Evolutionary conservation across 1,284 basidiomycete genomes (phyloP), one percentile per base, ranked within the genome.

Genomic region (Ustilago hordei): DNA sequence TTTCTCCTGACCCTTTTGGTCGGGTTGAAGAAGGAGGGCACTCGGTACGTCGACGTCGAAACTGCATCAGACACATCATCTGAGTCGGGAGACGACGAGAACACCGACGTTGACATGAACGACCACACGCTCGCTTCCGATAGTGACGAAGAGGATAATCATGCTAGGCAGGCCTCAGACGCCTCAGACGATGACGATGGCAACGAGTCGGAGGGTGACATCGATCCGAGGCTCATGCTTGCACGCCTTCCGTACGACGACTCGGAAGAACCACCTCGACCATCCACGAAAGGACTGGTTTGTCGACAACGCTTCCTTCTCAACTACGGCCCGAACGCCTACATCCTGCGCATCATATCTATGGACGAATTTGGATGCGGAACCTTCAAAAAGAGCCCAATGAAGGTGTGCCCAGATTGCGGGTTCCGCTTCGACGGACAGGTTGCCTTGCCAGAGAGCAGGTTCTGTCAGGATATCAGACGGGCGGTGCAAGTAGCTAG

Each of bases 301-400:
- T 38, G 52, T 4, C 55, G 53, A 28, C 67, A 75, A 17, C 15
- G 28, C 5, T 36, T 55, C 2, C 41, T 69, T 4, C 38, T 6
- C 19, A 70, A 75, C 48, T 75, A 69, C 38, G 67, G 63, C 0
- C 64, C 72, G 3, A 75, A 75, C 55, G 54, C 55, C 0, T 43
- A 75, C 28, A 36, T 75, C 19, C 48, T 75, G 2, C 67, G 68
- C 31, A 60, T 75, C 52, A 64, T 70, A 2, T 60, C 55, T 4
- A 69, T 69, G 53, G 64, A 70, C 43, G 15, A 35, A 39, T 43
- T 70, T 32, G 67, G 72, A 7, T 47, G 48, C 15, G 60, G 8
- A 9, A 6, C 17, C 8, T 38, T 43, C 13, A 9, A 52, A 9
- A 48, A 53, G 8, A 12, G 52, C 8, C 28, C 5, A 1, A 52